Base-by-base conservation (phyloP, 306 rosid genomes). In the Trichosanthes cucumerina region DNA sequence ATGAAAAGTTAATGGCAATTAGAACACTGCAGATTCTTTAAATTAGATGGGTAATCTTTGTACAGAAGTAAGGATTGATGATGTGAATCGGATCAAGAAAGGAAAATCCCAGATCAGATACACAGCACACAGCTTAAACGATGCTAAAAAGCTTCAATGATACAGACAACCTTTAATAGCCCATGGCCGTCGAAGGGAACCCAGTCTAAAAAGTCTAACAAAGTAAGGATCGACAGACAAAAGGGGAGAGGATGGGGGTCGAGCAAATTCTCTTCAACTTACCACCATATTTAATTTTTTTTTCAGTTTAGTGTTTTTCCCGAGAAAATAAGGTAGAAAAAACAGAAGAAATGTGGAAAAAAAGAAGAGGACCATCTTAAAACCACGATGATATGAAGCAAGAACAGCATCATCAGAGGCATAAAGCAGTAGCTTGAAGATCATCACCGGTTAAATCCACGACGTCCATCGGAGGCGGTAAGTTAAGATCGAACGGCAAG, bases 401-500 rank as follows among this genome's bases (percentile, higher is more conserved):
- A 66, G 9, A 14, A 39, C 19, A 15, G 52, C 15, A 10, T 64
- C 74, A 21, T 81, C 81, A 93, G 86, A 93, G 96, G 76, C 90
- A 85, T 78, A 93, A 80, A 14, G 87, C 86, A 44, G 98, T 90
- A 79, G 91, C 93, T 39, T 73, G 86, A 72, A 91, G 83, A 78
- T 85, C 90, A 26, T 83, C 87, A 28, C 53, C 75, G 54, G 76
- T 56, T n/a, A 78, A 80, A 78, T 83, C 90, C 1, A 19, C 77
- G 70, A 73, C 82, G 63, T 75, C 86, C 77, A 76, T 81, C 5
- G 89, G 89, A 0, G 98, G 91, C 44, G 93, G 98, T 0, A 84
- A 79, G 87, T 93, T 93, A 9, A 91, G 92, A 90, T 93, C 97
- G 80, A 93, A 90, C 0, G 93, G 90, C 31, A 88, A 77, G 4